Percentiles rank a stretch among this genome's conserved stretches.
phyloP scores from a whole-genome alignment of 164 flowering plant species.

The Platanus orientalis region DNA sequence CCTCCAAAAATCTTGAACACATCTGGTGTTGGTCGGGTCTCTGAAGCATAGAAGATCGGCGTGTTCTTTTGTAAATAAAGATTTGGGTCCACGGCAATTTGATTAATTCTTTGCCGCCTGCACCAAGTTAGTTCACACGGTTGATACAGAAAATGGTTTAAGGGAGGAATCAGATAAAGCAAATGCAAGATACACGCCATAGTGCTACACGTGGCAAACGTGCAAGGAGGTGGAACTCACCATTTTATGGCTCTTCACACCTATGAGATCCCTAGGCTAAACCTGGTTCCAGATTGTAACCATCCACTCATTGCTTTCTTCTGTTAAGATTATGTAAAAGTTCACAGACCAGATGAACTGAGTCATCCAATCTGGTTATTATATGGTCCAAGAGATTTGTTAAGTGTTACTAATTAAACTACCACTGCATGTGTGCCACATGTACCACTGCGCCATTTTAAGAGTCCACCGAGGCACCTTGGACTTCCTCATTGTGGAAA shows the following conservation, averaged over 20 bases:
- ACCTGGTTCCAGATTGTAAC: neutral
- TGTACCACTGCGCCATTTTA: neutral
- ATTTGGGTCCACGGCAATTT: slow-evolving; percentile 34
- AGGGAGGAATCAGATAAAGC: neutral
- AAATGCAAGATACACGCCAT: neutral
- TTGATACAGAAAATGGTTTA: neutral
- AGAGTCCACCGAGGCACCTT: neutral
- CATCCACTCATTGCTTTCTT: neutral
- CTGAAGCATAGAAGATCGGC: slow-evolving; percentile 23
- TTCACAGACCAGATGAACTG: too few relatives aligned
- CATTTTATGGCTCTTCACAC: too few relatives aligned
- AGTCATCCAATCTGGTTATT: too few relatives aligned
- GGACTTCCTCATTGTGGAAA: neutral
- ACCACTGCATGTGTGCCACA: too few relatives aligned
- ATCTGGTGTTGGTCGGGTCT: slow-evolving; percentile 30
- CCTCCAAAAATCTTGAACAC: slow-evolving; percentile 41
- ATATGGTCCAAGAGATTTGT: too few relatives aligned
- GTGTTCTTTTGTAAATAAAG: slow-evolving; percentile 22
- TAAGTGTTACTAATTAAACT: too few relatives aligned
- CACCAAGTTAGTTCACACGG: slow-evolving; percentile 8
- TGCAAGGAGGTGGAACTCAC: neutral
- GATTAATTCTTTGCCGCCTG: slow-evolving; percentile 26
- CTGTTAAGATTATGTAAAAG: neutral
- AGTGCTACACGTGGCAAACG: neutral
- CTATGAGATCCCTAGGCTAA: neutral